Percentiles rank a stretch among this genome's conserved stretches.
phyloP scores from a whole-genome alignment of 2,329 filamentous ascomycete genomes.

The Ophiostoma ips region DNA sequence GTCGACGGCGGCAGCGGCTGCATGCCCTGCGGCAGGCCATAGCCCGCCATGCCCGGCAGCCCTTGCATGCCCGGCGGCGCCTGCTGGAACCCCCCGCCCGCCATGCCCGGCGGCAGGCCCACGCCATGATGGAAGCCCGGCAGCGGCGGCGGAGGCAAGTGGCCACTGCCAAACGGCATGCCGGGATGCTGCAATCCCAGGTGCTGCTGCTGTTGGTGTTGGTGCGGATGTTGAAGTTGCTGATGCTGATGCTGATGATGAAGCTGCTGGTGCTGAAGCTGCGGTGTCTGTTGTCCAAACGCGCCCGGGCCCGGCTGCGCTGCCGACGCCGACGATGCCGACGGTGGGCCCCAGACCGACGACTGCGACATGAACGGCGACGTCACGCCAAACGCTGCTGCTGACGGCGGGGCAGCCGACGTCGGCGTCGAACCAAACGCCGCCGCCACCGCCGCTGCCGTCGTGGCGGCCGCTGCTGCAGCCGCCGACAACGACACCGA shows the following conservation, averaged over 20 bases:
- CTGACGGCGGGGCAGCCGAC: background rate
- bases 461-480: slow-evolving; percentile 20
- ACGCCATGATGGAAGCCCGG: background rate
- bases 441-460: slow-evolving; percentile 6
- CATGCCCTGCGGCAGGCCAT: background rate
- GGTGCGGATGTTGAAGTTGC: background rate
- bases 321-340: background rate
- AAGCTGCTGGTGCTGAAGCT: too few relatives aligned
- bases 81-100: background rate
- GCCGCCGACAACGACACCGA: too few relatives aligned
- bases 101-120: background rate
- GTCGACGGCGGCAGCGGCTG: background rate
- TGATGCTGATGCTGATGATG: background rate
- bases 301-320: background rate
- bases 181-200: background rate
- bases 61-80: slow-evolving; percentile 1
- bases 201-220: background rate
- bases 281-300: background rate
- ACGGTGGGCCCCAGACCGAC: slow-evolving; percentile 7
- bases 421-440: slow-evolving; percentile 12
- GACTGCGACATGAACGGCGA: slow-evolving; percentile 8
- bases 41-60: background rate
- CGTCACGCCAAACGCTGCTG: slow-evolving; percentile 6
- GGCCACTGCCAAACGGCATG: background rate
- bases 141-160: background rate